Conservation (phyloP, 2,329 filamentous ascomycete genomes). For the Eutypella sp. region DNA sequence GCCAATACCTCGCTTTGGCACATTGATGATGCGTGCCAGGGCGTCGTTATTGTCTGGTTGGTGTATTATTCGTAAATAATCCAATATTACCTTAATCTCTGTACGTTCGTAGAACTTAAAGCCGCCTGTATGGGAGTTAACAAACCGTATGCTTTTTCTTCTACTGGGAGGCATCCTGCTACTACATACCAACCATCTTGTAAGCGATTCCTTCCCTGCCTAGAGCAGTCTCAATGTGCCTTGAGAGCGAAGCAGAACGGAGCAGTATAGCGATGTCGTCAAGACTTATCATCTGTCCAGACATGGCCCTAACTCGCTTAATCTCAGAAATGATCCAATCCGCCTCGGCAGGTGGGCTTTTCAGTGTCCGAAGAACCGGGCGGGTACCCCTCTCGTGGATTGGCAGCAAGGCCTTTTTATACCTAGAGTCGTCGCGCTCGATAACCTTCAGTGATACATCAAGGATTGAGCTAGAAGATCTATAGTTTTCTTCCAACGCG, state of each 20-base stretch:
- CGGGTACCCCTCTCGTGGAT: conserved; percentile 75
- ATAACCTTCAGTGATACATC: conserved; percentile 78
- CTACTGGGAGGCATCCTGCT: neutral
- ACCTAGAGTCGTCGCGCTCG: conserved; percentile 78
- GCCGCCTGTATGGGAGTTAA: conserved; percentile 45
- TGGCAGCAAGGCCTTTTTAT: conserved; percentile 72
- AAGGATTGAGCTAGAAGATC: conserved; percentile 82
- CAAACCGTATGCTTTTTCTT: neutral
- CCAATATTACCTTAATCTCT: conserved; percentile 81
- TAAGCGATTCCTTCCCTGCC: conserved; percentile 81
- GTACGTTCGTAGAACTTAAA: conserved; percentile 86
- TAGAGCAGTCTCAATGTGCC: conserved; percentile 79
- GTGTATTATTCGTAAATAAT: conserved; percentile 82
- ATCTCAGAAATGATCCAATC: conserved; percentile 88
- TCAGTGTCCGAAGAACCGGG: conserved; percentile 74
- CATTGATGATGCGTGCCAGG: conserved; percentile 76
- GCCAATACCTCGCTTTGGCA: conserved; percentile 75
- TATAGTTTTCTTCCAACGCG: conserved; percentile 88
- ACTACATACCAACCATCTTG: conserved; percentile 73
- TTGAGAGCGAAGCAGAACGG: conserved; percentile 76
- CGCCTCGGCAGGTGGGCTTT: conserved; percentile 67
- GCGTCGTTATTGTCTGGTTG: conserved; percentile 86
- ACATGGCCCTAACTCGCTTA: conserved; percentile 62
- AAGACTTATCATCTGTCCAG: conserved; percentile 65
- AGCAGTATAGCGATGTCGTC: conserved; percentile 83